Evolutionary conservation across 2,329 filamentous ascomycete genomes (phyloP).

Genomic region (Aspergillus piperis): DNA sequence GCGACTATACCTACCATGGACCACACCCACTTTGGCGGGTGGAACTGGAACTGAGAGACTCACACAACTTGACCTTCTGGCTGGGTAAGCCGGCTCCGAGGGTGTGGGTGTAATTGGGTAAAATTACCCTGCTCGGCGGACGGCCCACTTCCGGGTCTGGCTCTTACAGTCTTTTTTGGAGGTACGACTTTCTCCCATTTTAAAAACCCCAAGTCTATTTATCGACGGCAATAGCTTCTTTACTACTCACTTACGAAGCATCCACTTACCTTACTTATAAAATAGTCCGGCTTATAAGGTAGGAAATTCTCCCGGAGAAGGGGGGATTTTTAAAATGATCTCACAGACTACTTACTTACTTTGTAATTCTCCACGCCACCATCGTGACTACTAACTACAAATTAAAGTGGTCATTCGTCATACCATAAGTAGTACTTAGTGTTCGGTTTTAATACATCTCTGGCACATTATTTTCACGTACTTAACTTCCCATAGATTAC

Average conservation of each 20-base stretch:
- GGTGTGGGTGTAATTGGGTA: neutral
- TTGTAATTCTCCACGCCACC: too few relatives aligned
- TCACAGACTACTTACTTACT: too few relatives aligned
- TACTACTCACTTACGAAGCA: too few relatives aligned
- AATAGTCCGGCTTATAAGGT: too few relatives aligned
- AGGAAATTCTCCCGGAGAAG: too few relatives aligned
- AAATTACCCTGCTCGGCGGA: slow-evolving; percentile 3
- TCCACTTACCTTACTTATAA: too few relatives aligned
- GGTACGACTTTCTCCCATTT: neutral
- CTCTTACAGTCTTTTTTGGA: neutral
- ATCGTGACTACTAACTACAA: too few relatives aligned
- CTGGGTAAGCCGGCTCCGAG: neutral
- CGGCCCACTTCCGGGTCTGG: slow-evolving; percentile 8
- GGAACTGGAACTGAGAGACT: neutral
- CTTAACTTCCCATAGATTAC: neutral
- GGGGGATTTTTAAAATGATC: too few relatives aligned
- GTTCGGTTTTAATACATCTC: neutral
- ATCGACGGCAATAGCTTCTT: too few relatives aligned
- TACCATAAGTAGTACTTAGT: neutral
- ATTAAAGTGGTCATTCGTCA: neutral
- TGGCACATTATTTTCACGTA: neutral
- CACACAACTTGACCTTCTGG: neutral
- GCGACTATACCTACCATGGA: slow-evolving; percentile 2
- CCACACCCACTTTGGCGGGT: neutral
- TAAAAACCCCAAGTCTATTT: neutral